Evolutionary conservation across 495 filamentous ascomycete genomes (phyloP), one percentile per base, ranked within the genome.

Genomic region (Talaromyces adpressus): DNA sequence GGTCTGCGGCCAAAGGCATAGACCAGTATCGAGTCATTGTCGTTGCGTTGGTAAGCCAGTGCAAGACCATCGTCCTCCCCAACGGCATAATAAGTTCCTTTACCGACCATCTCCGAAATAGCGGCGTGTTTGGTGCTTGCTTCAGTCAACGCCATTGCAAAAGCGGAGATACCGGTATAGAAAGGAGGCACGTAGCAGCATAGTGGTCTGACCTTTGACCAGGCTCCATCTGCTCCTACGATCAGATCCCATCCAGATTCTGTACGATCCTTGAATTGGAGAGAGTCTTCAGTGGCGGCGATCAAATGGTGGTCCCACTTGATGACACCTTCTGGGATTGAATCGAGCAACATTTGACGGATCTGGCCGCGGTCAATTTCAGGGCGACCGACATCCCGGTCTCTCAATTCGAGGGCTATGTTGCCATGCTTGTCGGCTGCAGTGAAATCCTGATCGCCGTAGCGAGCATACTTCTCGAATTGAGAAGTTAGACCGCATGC

Each of bases 221-320:
- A 87, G 12, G 85, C 83, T 6, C 86, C 86, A 63, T 89, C 86
- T 3, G 85, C 85, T 11, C 87, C 86, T 32, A 88, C 75, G 0
- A 89, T 75, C 1, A 88, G 71, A 66, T 87, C 82, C 16, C 67
- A 72, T 3, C 64, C 64, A 23, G 29, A 41, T 45, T 70, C 67
- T 25, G 22, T 47, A 34, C 36, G 30, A 20, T 30, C 27, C 6
- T 47, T 29, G 36, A 52, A 53, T 14, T 18, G 56, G 14, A 70
- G 57, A 12, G 65, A 69, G 25, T 69, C 49, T n/a, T 67, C 56
- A 18, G 66, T 66, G 12, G 73, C 72, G 4, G 53, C 39, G 1
- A 63, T 57, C 11, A 76, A 54, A 22, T 66, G 65, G 18, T 47
- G 61, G 12, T 67, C 67, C 72, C 70, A 76, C 56, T 67, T 65